phyloP scores from a whole-genome alignment of 495 filamentous ascomycete species.

The Astrothelium macrocarpum region DNA sequence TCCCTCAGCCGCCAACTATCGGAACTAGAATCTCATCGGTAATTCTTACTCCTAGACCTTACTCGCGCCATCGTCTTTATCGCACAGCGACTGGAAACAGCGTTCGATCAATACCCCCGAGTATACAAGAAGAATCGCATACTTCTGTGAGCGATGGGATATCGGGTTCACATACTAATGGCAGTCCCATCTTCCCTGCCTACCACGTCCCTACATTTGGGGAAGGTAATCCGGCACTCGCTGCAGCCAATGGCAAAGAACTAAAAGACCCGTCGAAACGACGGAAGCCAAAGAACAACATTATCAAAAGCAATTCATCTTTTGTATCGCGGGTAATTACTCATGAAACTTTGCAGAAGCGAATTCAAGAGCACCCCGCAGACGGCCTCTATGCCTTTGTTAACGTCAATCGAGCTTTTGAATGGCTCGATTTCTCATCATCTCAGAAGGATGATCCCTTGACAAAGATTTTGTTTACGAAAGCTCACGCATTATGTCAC shows the following conservation, averaged over 20 bases:
- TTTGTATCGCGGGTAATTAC: constrained; percentile 93
- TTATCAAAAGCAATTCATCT: constrained; percentile 94
- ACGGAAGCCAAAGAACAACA: constrained; percentile 92
- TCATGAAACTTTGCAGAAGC: constrained; percentile 69
- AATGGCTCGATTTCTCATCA: constrained; percentile 67
- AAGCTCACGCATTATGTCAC: constrained; percentile 89
- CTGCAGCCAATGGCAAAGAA: constrained; percentile 34
- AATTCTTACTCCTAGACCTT: constrained; percentile 51
- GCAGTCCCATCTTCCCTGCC: constrained; percentile 17
- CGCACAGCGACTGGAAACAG: constrained; percentile 38
- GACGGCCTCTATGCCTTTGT: constrained; percentile 85
- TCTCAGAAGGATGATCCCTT: constrained; percentile 67
- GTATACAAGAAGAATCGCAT: constrained; percentile 32
- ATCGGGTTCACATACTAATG: constrained; percentile 24
- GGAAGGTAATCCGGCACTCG: constrained; percentile 71
- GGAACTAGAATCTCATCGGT: constrained; percentile 82
- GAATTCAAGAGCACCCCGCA: constrained; percentile 62
- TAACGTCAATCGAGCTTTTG: constrained; percentile 88
- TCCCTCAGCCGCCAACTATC: constrained; percentile 63
- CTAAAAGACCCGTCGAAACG: constrained; percentile 69
- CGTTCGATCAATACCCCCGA: constrained; percentile 33
- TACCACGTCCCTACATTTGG: constrained; percentile 61
- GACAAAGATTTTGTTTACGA: constrained; percentile 92
- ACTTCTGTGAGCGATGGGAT: constrained; percentile 25
- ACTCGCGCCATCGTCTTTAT: constrained; percentile 47